Evolutionary conservation across 176 grass and related monocot species (phyloP).

Genomic region (Melocanna baccifera): DNA sequence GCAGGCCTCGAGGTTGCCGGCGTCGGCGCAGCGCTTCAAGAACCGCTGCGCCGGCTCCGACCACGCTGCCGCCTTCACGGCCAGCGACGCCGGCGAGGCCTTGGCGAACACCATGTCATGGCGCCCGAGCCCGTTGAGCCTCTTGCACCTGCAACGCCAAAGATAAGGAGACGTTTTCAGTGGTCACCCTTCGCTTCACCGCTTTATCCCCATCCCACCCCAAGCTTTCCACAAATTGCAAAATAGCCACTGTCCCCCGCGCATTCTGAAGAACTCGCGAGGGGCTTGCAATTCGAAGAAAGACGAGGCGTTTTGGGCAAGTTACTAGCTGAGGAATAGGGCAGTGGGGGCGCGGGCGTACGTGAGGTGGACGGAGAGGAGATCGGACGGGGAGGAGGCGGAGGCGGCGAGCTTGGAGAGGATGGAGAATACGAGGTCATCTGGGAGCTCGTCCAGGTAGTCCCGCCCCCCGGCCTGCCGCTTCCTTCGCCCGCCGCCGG

Average conservation of each 20-base stretch:
- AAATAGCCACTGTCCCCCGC: not conserved
- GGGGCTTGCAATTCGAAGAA: not conserved
- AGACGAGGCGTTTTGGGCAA: not conserved
- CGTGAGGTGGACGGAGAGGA: constrained; percentile 53
- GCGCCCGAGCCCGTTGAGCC: constrained; percentile 40
- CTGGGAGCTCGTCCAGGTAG: constrained; percentile 56
- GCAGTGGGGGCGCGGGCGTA: constrained; percentile 1
- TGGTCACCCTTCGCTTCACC: not conserved
- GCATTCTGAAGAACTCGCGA: not conserved
- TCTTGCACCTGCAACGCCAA: constrained; percentile 55
- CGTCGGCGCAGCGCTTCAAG: constrained; percentile 57
- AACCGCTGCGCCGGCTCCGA: constrained; percentile 57
- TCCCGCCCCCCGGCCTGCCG: constrained; percentile 16
- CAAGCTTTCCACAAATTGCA: not conserved
- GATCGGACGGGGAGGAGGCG: constrained; percentile 49
- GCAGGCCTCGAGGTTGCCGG: constrained; percentile 70
- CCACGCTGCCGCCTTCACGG: constrained; percentile 58
- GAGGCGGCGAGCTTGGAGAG: constrained; percentile 59
- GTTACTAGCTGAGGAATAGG: not conserved
- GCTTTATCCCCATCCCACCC: not conserved
- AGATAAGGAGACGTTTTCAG: not conserved
- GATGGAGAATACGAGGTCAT: constrained; percentile 66
- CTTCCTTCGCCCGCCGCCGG: not conserved
- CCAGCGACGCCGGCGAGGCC: constrained; percentile 50
- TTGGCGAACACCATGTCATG: constrained; percentile 60